phyloP scores from a whole-genome alignment of 2,329 filamentous ascomycete genomes.

The Botrytis sinoallii region DNA sequence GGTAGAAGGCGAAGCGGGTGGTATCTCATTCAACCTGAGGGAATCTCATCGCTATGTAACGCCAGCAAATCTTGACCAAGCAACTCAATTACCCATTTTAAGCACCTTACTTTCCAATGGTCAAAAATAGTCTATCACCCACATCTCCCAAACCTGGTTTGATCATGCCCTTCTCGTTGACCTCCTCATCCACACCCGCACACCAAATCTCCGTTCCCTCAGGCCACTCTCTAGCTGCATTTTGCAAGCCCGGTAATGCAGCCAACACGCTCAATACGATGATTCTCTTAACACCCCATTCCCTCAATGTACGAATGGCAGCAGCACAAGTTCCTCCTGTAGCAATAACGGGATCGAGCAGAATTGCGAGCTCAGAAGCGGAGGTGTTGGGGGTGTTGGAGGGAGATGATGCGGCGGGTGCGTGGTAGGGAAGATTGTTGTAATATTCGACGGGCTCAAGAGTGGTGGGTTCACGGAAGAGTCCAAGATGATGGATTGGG shows the following conservation, averaged over 20 bases:
- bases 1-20: neutral
- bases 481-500: slow-evolving; percentile 87
- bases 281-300: slow-evolving; percentile 87
- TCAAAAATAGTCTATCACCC: slow-evolving; percentile 85
- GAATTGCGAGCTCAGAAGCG: slow-evolving; percentile 65
- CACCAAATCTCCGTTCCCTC: slow-evolving; percentile 78
- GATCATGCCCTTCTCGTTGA: slow-evolving; percentile 83
- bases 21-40: slow-evolving; percentile 13
- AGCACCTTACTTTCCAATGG: slow-evolving; percentile 69
- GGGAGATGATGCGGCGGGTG: slow-evolving; percentile 42
- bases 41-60: neutral
- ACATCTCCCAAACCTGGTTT: slow-evolving; percentile 87
- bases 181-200: slow-evolving; percentile 70
- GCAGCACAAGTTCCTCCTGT: slow-evolving; percentile 88
- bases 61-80: neutral
- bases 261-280: slow-evolving; percentile 74
- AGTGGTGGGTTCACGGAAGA: slow-evolving; percentile 86
- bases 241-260: slow-evolving; percentile 65
- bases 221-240: slow-evolving; percentile 74
- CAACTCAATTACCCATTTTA: neutral
- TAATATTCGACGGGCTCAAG: slow-evolving; percentile 95
- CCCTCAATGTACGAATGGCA: slow-evolving; percentile 81
- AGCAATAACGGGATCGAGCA: slow-evolving; percentile 90
- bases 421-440: slow-evolving; percentile 87
- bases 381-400: slow-evolving; percentile 41